Evolutionary conservation across 495 filamentous ascomycete species (phyloP), one percentile per base, ranked within the genome.

Genomic region (Penicillium desertorum): DNA sequence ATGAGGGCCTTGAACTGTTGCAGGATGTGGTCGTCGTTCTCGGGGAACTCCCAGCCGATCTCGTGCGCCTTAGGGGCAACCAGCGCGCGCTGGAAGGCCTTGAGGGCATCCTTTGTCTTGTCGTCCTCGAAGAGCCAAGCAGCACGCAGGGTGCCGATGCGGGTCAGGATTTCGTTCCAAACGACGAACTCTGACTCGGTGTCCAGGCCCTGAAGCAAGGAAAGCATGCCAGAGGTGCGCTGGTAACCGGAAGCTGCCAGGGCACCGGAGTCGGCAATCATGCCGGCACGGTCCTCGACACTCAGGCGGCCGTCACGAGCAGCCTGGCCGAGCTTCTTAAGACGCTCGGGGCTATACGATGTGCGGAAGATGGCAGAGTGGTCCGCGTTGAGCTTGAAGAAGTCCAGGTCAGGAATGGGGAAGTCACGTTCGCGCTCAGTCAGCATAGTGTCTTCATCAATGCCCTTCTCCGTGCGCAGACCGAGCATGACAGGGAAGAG

Each of bases 221-320:
- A 91, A 17, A 98, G 76, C 51, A 96, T 78, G 14, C 90, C 91
- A 16, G 93, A 96, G 4, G 94, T 96, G 71, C 87, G 91, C 72
- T 96, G 91, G 71, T 94, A 96, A 29, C 93, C 93, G 16, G 91
- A 92, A 5, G 89, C 81, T 53, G 93, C 89, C 61, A 98, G 79
- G 43, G 94, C 91, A 62, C 92, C 92, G 11, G 94, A 90, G 69
- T 98, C 94, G 29, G 92, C 92, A 61, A 98, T 88, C 88, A 98
- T 91, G 67, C 94, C 94, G 45, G 92, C 91, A 47, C 93, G 86
- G 69, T 97, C 93, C 71, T 96, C 90, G 32, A 94, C 89, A n/a
- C 83, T 89, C 39, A 98, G 78, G n/a, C 93, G 78, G 2, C 90
- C 91, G 16, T 88, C 73, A 70, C 87, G 91, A n/a, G 91, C 90